Evolutionary conservation across 2,329 filamentous ascomycete species (phyloP).

Genomic region (Colletotrichum cordylinicola): DNA sequence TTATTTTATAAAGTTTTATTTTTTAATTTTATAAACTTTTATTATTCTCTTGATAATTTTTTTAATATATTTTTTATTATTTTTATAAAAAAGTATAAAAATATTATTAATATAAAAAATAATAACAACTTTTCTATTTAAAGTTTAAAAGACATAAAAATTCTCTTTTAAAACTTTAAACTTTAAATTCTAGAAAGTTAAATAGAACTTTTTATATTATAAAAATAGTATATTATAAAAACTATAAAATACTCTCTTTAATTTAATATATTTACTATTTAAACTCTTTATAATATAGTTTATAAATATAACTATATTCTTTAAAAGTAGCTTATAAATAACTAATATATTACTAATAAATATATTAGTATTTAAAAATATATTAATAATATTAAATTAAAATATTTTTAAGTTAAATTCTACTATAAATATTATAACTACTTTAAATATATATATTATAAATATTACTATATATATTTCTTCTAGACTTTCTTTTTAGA

Average conservation of each 20-base stretch:
- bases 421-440: background rate
- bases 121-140: background rate
- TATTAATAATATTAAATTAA: background rate
- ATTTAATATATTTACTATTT: background rate
- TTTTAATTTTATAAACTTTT: background rate
- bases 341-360: no score
- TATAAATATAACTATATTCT: background rate
- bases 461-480: no score
- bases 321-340: no score
- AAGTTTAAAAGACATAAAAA: no score
- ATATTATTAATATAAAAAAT: background rate
- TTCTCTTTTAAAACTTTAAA: no score
- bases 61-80: background rate
- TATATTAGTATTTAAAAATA: no score
- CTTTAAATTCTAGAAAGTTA: background rate
- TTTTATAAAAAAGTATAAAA: background rate
- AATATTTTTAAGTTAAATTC: background rate
- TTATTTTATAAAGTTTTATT: background rate
- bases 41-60: background rate
- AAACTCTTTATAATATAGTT: background rate
- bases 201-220: no score
- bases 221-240: no score
- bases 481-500: background rate
- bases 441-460: background rate
- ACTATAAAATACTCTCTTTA: no score